Conservation (phyloP, 2,329 filamentous ascomycete species). For the Ascochyta viciae-villosae region DNA sequence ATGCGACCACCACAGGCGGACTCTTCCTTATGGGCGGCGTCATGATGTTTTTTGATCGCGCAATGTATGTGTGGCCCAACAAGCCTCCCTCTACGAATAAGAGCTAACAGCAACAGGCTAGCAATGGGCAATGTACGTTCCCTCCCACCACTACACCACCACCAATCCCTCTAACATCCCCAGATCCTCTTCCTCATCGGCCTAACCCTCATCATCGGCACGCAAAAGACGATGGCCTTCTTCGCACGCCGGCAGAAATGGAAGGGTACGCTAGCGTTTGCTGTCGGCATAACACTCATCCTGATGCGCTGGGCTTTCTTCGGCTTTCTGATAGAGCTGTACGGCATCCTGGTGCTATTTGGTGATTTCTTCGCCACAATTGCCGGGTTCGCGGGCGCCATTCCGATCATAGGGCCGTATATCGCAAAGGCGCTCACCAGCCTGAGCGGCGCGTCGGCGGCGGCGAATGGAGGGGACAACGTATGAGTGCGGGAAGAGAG, state of each 20-base stretch:
- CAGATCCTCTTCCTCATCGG: constrained; percentile 98
- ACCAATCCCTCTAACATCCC: constrained; percentile 4
- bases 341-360: constrained; percentile 92
- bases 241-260: constrained; percentile 93
- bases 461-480: constrained; percentile 10
- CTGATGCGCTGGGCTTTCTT: constrained; percentile 88
- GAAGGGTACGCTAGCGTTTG: constrained; percentile 89
- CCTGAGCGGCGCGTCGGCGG: constrained; percentile 39
- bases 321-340: constrained; percentile 88
- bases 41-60: constrained; percentile 95
- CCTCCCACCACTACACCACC: constrained; percentile 6
- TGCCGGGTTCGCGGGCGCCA: constrained; percentile 80
- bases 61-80: constrained; percentile 71
- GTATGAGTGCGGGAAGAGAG: neutral
- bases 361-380: constrained; percentile 96
- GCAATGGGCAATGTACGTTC: constrained; percentile 90
- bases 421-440: constrained; percentile 78
- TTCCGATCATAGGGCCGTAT: constrained; percentile 87
- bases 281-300: constrained; percentile 82
- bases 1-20: constrained; percentile 66
- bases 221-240: constrained; percentile 89
- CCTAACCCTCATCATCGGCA: constrained; percentile 92
- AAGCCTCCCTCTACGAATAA: neutral
- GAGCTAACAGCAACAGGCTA: constrained; percentile 64
- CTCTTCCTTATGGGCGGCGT: constrained; percentile 96